Evolutionary conservation across 495 filamentous ascomycete genomes (phyloP), one percentile per base, ranked within the genome.

Genomic region (Xylaria scruposa): DNA sequence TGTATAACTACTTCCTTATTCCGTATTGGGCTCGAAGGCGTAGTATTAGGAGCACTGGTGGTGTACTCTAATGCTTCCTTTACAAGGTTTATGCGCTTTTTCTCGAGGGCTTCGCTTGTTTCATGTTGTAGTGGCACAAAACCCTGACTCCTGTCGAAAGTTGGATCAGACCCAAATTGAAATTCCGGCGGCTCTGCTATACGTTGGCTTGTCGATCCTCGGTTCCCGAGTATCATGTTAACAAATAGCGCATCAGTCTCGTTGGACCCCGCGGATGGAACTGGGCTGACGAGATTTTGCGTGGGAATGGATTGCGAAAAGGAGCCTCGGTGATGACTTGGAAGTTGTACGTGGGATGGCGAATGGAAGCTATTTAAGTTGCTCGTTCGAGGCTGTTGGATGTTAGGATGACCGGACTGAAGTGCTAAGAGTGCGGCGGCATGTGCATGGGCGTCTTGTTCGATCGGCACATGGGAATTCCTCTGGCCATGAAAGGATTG

Each of bases 161-260:
- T 85, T 6, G 84, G 76, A 79, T 93, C 91, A 0, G 91, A 91
- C 24, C 91, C 91, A 85, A 88, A 93, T 21, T 87, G 88, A 33
- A 91, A 76, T 36, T 85, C 81, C 7, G 73, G 66, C 6, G 72
- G 69, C 38, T 73, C 74, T 6, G 53, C 69, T 4, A 44, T 33
- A 42, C 74, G 74, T 36, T 75, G 76, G 42, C 58, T 67, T 9
- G 69, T 24, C 6, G 70, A 17, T 63, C 71, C 68, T 5, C 75
- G 72, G 26, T 19, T 47, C 51, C 81, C 82, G 69, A 82, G 82
- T 21, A 81, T 67, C 82, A 85, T 82, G 19, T 82, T 79, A 10
- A 78, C 71, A 68, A 80, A 83, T n/a, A 78, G 73, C 24, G 60
- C 72, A 24, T 75, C 68, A 31, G 53, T 12, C 8, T 73, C 70